Conservation (phyloP, 768 basidiomycete genomes). For the Rhodosporidiobolus odoratus region DNA sequence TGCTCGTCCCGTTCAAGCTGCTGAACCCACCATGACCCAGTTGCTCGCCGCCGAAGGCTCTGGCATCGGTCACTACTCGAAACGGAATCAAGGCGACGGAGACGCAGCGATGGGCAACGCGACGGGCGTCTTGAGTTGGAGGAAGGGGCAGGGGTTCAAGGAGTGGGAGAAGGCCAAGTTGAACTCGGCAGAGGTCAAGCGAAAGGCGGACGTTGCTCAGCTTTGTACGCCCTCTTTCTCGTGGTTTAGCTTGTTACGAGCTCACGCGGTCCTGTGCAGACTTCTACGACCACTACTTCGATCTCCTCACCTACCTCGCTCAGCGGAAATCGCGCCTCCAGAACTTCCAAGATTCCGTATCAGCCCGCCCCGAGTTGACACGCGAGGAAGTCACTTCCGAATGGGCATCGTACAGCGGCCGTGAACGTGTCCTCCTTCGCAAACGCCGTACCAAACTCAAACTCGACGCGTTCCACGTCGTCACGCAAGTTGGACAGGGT, state of each 20-base stretch:
- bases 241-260: neutral
- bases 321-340: conserved; percentile 75
- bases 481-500: conserved; percentile 97
- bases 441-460: conserved; percentile 85
- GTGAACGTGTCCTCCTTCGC: conserved; percentile 87
- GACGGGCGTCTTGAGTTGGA: conserved; percentile 41
- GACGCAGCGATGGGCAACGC: conserved; percentile 34
- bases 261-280: conserved; percentile 51
- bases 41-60: conserved; percentile 31
- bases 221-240: conserved; percentile 58
- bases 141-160: conserved; percentile 48
- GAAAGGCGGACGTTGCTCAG: conserved; percentile 95
- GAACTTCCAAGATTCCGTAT: conserved; percentile 76
- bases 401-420: conserved; percentile 85
- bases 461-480: conserved; percentile 94
- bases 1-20: neutral
- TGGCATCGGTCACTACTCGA: neutral
- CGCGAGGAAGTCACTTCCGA: conserved; percentile 55
- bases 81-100: neutral
- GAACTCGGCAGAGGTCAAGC: conserved; percentile 77
- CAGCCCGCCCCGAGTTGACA: conserved; percentile 54
- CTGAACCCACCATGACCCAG: conserved; percentile 39
- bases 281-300: conserved; percentile 98
- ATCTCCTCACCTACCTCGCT: conserved; percentile 81
- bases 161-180: conserved; percentile 81